Evolutionary conservation across 352 stramenopile species (phyloP).

Genomic region (Plasmopara viticola): DNA sequence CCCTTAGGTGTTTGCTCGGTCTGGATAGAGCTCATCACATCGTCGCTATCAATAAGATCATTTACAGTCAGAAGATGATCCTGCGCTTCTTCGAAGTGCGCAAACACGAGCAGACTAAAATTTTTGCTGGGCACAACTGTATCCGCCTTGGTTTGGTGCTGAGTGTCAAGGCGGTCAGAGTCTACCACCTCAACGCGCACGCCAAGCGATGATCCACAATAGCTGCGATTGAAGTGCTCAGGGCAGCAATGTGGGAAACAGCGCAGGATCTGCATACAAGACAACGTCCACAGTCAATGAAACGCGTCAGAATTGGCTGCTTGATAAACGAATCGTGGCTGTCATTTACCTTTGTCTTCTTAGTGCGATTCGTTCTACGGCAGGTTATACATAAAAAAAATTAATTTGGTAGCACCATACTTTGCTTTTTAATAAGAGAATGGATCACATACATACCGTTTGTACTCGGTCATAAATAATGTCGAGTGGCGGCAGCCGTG

Average conservation of each 20-base stretch:
- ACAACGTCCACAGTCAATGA: too few relatives aligned
- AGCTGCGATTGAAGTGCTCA: slow-evolving; percentile 57
- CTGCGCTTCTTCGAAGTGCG: slow-evolving; percentile 48
- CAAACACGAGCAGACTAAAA: slow-evolving; percentile 33
- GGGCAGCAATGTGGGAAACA: slow-evolving; percentile 74
- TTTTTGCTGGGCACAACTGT: slow-evolving; percentile 9
- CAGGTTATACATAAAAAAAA: background rate
- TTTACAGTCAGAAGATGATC: slow-evolving; percentile 25
- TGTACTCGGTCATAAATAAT: slow-evolving; percentile 54
- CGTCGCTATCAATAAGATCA: slow-evolving; percentile 19
- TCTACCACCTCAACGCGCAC: slow-evolving; percentile 27
- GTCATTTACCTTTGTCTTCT: slow-evolving; percentile 22
- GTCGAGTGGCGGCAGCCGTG: slow-evolving; percentile 30
- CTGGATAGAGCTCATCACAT: slow-evolving; percentile 38
- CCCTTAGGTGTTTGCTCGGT: slow-evolving; percentile 57
- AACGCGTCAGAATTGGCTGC: too few relatives aligned
- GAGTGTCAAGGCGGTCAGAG: slow-evolving; percentile 17
- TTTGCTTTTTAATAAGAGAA: slow-evolving; percentile 1
- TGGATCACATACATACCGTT: slow-evolving; percentile 12
- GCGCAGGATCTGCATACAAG: slow-evolving; percentile 41
- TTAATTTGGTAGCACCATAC: slow-evolving; percentile 6
- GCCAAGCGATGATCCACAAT: slow-evolving; percentile 51
- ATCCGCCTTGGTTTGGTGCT: slow-evolving; percentile 5
- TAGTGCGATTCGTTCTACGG: slow-evolving; percentile 23
- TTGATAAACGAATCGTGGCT: too few relatives aligned